These are phyloP conservation scores for Pyronema domesticum DNA, from an alignment of 495 filamentous ascomycete genomes.

Conservation along the genomic window DNA sequence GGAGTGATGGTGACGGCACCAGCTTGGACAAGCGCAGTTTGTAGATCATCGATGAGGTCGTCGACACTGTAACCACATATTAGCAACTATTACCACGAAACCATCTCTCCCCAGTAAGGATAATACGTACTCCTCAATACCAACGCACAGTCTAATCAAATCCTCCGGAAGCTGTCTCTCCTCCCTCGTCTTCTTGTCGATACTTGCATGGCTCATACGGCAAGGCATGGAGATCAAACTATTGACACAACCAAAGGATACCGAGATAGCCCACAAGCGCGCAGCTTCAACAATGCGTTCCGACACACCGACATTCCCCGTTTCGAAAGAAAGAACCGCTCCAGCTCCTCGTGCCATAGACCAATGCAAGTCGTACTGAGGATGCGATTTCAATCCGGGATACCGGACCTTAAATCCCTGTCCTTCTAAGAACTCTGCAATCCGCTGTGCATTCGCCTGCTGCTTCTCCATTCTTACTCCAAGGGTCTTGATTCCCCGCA, in stretches of 20 bases:
- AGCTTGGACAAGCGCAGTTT: conserved; percentile 75
- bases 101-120: not conserved
- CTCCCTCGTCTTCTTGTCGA: conserved; percentile 78
- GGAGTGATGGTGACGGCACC: conserved; percentile 74
- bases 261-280: conserved; percentile 80
- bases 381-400: conserved; percentile 80
- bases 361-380: conserved; percentile 90
- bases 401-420: conserved; percentile 92
- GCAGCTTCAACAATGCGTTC: conserved; percentile 90
- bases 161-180: conserved; percentile 91
- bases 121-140: conserved; percentile 60
- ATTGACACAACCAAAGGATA: conserved; percentile 96
- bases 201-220: conserved; percentile 97
- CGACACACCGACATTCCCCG: conserved; percentile 59
- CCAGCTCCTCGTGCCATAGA: conserved; percentile 85
- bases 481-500: conserved; percentile 87
- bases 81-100: not conserved
- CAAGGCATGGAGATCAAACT: conserved; percentile 98
- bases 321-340: conserved; percentile 90
- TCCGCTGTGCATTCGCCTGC: conserved; percentile 73
- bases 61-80: conserved; percentile 30
- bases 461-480: conserved; percentile 98
- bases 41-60: conserved; percentile 86
- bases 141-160: conserved; percentile 84
- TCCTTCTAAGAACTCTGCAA: conserved; percentile 78